Conservation (phyloP, 1,284 basidiomycete genomes). For the Pyrrhoderma lamaoense region DNA sequence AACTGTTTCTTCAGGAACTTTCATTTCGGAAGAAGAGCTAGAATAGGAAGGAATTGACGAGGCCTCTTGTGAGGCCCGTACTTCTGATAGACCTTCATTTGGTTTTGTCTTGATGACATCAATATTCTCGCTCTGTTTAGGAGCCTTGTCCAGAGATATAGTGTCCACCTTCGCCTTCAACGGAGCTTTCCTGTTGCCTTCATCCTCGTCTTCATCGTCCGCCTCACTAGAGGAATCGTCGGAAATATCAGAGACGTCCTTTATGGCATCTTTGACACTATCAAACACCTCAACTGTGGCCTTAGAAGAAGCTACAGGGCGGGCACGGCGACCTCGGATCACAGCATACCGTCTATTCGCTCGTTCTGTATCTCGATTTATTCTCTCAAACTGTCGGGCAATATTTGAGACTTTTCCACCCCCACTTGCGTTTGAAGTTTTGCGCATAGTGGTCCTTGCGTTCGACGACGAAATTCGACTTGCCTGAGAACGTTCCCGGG, state of each 20-base stretch:
- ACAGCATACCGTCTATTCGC: constrained; percentile 65
- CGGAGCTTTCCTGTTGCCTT: constrained; percentile 32
- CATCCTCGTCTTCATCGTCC: constrained; percentile 80
- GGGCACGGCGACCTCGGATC: constrained; percentile 83
- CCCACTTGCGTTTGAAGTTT: constrained; percentile 32
- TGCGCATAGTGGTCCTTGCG: constrained; percentile 46
- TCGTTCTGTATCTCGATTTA: constrained; percentile 60
- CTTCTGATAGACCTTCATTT: not conserved
- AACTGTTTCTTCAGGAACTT: not conserved
- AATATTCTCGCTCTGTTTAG: not conserved
- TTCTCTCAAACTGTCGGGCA: constrained; percentile 69
- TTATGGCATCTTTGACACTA: constrained; percentile 88
- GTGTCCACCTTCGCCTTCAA: not conserved
- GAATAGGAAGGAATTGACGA: not conserved
- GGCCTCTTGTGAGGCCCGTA: not conserved
- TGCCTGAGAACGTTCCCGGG: constrained; percentile 42
- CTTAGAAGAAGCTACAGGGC: constrained; percentile 85
- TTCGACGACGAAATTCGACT: constrained; percentile 36
- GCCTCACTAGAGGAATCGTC: constrained; percentile 78
- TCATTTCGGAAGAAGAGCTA: not conserved
- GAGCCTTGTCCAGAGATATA: not conserved
- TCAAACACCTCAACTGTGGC: constrained; percentile 89
- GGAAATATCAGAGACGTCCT: constrained; percentile 75
- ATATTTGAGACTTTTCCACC: constrained; percentile 69
- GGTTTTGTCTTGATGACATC: not conserved